A percentile compares a stretch with the other conserved stretches of the same genome.
Conservation (phyloP, 2,329 filamentous ascomycete species). For the Sporothrix mexicana region DNA sequence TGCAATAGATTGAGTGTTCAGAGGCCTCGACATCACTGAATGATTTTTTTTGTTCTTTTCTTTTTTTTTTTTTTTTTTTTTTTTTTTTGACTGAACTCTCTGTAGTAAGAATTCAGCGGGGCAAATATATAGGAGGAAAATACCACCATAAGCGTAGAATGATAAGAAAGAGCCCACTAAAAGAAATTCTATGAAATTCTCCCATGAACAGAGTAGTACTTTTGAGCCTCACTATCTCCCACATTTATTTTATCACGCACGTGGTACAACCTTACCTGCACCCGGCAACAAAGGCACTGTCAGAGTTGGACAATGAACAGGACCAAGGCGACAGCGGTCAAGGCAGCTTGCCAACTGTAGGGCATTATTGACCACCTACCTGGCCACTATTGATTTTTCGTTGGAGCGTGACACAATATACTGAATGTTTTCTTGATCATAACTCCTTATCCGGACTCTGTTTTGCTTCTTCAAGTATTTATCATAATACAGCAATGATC, state of each 20-base stretch:
- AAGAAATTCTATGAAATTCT: neutral
- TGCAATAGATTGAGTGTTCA: too few species aligned
- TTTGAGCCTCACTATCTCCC: slow-evolving; percentile 1
- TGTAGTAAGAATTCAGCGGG: too few species aligned
- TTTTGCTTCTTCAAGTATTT: too few species aligned
- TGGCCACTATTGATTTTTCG: neutral
- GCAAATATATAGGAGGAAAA: neutral
- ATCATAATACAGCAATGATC: neutral
- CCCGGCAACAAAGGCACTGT: neutral
- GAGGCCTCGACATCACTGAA: too few species aligned
- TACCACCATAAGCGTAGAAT: neutral
- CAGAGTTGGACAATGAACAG: neutral
- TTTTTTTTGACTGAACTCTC: too few species aligned
- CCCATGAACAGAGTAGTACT: too few species aligned
- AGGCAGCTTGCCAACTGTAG: neutral
- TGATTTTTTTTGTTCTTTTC: too few species aligned
- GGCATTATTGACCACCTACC: neutral
- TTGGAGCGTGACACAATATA: neutral
- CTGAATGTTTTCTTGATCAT: neutral
- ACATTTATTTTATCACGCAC: neutral
- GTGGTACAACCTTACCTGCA: neutral
- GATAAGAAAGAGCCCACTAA: neutral
- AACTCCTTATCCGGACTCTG: neutral
- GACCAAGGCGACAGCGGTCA: neutral
- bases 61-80: too few species aligned